Base-by-base conservation (phyloP, 352 stramenopile species). In the Elongisporangium undulatum region DNA sequence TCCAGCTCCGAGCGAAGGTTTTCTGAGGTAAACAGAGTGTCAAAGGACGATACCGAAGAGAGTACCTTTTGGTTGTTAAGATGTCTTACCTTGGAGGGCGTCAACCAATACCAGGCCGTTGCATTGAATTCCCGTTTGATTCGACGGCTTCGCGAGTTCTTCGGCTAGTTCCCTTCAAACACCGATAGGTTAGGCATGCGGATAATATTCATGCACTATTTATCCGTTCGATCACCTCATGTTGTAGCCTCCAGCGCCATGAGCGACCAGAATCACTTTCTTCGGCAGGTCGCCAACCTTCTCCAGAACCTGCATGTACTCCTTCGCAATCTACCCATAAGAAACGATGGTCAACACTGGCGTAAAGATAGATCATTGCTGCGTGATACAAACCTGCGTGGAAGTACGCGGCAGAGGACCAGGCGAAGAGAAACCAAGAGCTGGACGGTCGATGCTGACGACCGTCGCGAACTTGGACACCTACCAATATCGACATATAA, bases 201-300 rank as follows among this genome's bases (percentile, higher is more conserved):
- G 4, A n/a, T 53, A 22, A 51, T 23, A 56, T 49, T 7, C 34
- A 51, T n/a, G 0, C n/a, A 39, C 51, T 17, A 1, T 9, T 0
- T 45, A 55, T 23, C 10, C 29, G 19, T 3, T 58, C 52, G n/a
- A n/a, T 13, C 39, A 82, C 67, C 84, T 70, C 84, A 94, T 94
- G 63, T 90, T 89, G 72, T 94, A 94, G 41, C 81, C 84, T 17
- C 84, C 84, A 8, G 78, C 77, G 53, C 84, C 84, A 58, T 94
- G 84, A 0, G 58, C 84, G 20, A 94, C 82, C 7, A 94, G 74
- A 26, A 94, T 65, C 39, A 94, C 61, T 24, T 82, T 77, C 10
- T 45, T 17, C 34, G 34, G 34, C 2, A 45, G 12, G n/a, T 72
- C 64, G 20, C 66, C 64, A 16, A 90, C 67, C 19, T 87, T 73